Percentiles rank a stretch among this genome's conserved stretches.
These are phyloP conservation scores for Populus tomentosa DNA, from an alignment of 441 rosid genomes.

Conservation along the genomic window DNA sequence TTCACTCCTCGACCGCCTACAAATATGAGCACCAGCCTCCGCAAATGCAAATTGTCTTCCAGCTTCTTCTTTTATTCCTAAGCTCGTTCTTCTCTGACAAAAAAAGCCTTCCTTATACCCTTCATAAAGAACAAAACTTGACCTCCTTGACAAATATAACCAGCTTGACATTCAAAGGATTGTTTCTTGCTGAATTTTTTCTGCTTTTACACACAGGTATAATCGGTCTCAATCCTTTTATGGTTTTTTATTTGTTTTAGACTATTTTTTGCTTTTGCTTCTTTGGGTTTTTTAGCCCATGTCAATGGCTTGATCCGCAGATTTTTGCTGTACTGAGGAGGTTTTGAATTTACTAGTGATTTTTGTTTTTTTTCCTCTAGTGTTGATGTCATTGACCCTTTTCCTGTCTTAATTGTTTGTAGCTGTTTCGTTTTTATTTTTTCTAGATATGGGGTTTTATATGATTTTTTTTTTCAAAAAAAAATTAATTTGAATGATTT, in stretches of 20 bases:
- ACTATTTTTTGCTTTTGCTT: neutral
- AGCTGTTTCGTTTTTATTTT: neutral
- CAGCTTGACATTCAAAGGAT: neutral
- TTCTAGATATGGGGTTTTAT: neutral
- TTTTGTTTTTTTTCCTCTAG: neutral
- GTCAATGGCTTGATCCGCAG: conserved; percentile 12
- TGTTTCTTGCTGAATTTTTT: conserved; percentile 11
- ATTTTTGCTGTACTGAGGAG: conserved; percentile 1
- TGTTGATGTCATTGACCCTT: neutral
- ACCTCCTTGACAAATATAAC: neutral
- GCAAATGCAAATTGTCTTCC: conserved; percentile 9
- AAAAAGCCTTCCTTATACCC: neutral
- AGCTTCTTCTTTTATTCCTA: conserved; percentile 11
- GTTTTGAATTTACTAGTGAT: neutral
- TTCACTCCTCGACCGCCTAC: conserved; percentile 18
- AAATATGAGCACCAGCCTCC: conserved; percentile 15
- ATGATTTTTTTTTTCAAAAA: neutral
- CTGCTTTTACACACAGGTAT: conserved; percentile 34
- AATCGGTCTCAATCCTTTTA: conserved; percentile 7
- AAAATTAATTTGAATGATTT: neutral
- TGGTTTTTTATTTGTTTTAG: neutral
- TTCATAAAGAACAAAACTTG: neutral
- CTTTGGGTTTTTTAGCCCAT: neutral
- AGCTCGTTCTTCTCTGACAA: conserved; percentile 19
- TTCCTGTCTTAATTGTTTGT: neutral